Evolutionary conservation across 768 basidiomycete genomes (phyloP).

Genomic region (Kwoniella botswanensis): DNA sequence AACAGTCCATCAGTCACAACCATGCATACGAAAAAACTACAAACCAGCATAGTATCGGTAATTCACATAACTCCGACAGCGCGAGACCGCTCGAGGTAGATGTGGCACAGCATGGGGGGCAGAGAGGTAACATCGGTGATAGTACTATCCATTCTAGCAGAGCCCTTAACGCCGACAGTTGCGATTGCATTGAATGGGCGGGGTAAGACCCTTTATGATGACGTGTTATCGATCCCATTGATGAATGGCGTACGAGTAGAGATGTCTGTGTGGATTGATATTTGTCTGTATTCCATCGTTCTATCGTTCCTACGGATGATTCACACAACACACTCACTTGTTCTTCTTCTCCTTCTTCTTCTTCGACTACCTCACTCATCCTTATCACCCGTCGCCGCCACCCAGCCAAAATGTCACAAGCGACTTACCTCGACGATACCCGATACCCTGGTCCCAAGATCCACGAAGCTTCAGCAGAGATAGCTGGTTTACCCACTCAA

Average conservation of each 20-base stretch:
- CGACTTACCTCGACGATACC: conserved; percentile 38
- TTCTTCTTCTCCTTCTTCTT: neutral
- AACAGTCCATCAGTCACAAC: neutral
- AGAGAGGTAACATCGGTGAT: too few species aligned
- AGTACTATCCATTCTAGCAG: too few species aligned
- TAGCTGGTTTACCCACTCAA: conserved; percentile 53
- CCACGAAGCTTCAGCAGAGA: conserved; percentile 38
- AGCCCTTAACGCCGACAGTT: neutral
- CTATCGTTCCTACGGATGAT: neutral
- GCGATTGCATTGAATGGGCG: neutral
- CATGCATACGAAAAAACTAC: conserved; percentile 1
- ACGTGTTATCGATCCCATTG: too few species aligned
- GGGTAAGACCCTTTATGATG: too few species aligned
- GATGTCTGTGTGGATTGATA: too few species aligned
- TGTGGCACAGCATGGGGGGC: neutral
- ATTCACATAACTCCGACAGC: neutral
- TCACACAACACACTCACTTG: neutral
- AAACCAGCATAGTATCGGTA: neutral
- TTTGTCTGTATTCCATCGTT: neutral
- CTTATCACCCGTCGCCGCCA: neutral
- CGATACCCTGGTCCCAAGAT: conserved; percentile 48
- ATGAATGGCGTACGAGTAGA: too few species aligned
- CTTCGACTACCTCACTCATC: neutral
- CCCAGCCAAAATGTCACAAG: conserved; percentile 13
- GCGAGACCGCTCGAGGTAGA: neutral